Percentiles rank a stretch among this genome's conserved stretches.
Conservation (phyloP, 1,139 yeast species). For the Suhomyces yuchorum region DNA sequence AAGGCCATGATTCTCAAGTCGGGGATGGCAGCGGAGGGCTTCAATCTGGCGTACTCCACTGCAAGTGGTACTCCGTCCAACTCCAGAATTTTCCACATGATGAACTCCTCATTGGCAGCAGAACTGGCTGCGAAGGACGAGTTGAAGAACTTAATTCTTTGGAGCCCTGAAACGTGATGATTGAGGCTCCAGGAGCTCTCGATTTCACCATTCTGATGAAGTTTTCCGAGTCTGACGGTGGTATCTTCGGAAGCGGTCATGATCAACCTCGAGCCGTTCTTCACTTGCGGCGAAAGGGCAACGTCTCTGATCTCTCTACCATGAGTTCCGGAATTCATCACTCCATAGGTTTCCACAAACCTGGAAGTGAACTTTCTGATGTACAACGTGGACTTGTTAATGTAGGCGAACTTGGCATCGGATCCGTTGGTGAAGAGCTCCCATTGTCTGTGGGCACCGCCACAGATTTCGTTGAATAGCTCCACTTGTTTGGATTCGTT, state of each 20-base stretch:
- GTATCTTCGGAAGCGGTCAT: conserved; percentile 92
- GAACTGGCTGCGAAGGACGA: conserved; percentile 54
- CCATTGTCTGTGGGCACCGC: conserved; percentile 93
- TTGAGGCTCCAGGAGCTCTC: conserved; percentile 63
- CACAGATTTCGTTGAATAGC: conserved; percentile 72
- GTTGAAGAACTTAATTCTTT: conserved; percentile 64
- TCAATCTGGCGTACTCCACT: conserved; percentile 46
- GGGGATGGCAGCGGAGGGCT: conserved; percentile 58
- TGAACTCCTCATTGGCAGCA: conserved; percentile 89
- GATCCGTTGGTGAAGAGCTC: conserved; percentile 34
- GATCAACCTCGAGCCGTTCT: conserved; percentile 37
- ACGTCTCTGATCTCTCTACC: conserved; percentile 84
- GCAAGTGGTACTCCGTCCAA: conserved; percentile 45
- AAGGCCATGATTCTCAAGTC: conserved; percentile 92
- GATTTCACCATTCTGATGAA: conserved; percentile 45
- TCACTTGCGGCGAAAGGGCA: conserved; percentile 41
- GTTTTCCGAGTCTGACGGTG: conserved; percentile 58
- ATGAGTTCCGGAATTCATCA: conserved; percentile 65
- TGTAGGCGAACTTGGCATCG: conserved; percentile 46
- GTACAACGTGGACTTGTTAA: conserved; percentile 53
- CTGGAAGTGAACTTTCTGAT: conserved; percentile 29
- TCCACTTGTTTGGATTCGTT: conserved; percentile 80
- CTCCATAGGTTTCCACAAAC: conserved; percentile 28
- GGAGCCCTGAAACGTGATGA: conserved; percentile 87
- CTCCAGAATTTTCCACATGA: conserved; percentile 65